Conservation (phyloP, 2,329 filamentous ascomycete genomes). For the Sclerotinia subarctica region DNA sequence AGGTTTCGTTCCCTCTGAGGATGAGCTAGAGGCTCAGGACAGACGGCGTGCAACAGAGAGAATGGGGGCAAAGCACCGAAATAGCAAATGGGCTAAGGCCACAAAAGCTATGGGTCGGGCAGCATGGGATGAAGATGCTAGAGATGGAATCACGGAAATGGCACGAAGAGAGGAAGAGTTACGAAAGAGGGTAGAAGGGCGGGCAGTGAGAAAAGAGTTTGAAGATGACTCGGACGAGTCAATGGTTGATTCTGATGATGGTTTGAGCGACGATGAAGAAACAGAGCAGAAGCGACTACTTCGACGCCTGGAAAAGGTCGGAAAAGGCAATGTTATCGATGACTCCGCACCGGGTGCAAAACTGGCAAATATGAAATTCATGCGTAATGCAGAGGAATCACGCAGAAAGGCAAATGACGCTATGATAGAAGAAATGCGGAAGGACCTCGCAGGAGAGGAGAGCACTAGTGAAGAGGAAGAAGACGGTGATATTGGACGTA, state of each 20-base stretch:
- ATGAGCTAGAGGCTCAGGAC: constrained; percentile 62
- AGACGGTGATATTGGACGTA: constrained; percentile 63
- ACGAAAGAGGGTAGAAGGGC: constrained; percentile 62
- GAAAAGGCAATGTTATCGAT: constrained; percentile 47
- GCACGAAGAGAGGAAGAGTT: constrained; percentile 65
- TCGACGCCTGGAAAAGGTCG: constrained; percentile 46
- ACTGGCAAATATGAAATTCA: constrained; percentile 86
- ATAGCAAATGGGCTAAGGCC: constrained; percentile 70
- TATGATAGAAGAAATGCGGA: constrained; percentile 64
- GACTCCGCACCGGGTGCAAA: constrained; percentile 56
- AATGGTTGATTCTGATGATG: constrained; percentile 57
- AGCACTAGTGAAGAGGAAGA: constrained; percentile 55
- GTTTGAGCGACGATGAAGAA: constrained; percentile 49
- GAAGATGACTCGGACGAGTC: constrained; percentile 49
- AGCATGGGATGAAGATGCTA: constrained; percentile 69
- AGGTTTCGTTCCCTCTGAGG: constrained; percentile 58
- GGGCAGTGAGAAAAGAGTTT: constrained; percentile 47
- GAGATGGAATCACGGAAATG: constrained; percentile 61
- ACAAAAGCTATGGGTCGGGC: constrained; percentile 62
- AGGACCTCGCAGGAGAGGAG: constrained; percentile 64
- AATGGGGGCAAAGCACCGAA: constrained; percentile 67
- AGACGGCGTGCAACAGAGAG: constrained; percentile 63
- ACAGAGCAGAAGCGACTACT: constrained; percentile 49
- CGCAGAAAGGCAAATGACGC: constrained; percentile 79
- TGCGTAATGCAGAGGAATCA: constrained; percentile 81